Base-by-base conservation (phyloP, 352 stramenopile genomes). In the Bremia lactucae region DNA sequence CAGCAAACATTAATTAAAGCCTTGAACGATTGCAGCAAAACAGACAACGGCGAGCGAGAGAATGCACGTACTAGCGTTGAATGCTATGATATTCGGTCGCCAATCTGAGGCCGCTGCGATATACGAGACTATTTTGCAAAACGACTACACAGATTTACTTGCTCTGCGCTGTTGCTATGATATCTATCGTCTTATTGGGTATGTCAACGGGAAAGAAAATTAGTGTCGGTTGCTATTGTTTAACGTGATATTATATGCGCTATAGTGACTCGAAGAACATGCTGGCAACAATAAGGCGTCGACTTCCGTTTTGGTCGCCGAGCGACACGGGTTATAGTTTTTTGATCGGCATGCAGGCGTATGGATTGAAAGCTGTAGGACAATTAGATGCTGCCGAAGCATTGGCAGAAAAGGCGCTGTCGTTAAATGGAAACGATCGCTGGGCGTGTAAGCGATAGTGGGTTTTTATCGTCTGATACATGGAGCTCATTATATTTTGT, bases 361-460 rank as follows among this genome's bases (percentile, higher is more conserved):
- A 85, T 29, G 80, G 71, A n/a, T 61, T 93, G 28, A 71, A 87
- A 31, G 62, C 64, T 33, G 56, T 58, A 20, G 80, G 80, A 8
- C 62, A 67, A 16, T 51, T 89, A 13, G 80, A 87, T 46, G 75
- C 69, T 7, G 75, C 80, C 0, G 69, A 88, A 24, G 49, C 53
- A 23, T 20, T 93, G 14, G 77, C 75, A 3, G 74, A 93, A 49
- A 85, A 87, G 38, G 62, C 80, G n/a, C 41, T 90, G 11, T 86
- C 77, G 6, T 81, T 90, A 75, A 87, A 90, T 34, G 69, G 72
- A 37, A 85, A 90, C 24, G 80, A 93, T 44, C 72, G 72, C 1
- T 87, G 72, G 74, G 80, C 80, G 8, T 89, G 80, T 92, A 68
- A 31, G 77, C 77, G 19, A 19, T 4, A 3, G 5, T 20, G 24